These are phyloP conservation scores for Venturia oleaginea DNA, from an alignment of 2,329 filamentous ascomycete species.

Conservation along the genomic window DNA sequence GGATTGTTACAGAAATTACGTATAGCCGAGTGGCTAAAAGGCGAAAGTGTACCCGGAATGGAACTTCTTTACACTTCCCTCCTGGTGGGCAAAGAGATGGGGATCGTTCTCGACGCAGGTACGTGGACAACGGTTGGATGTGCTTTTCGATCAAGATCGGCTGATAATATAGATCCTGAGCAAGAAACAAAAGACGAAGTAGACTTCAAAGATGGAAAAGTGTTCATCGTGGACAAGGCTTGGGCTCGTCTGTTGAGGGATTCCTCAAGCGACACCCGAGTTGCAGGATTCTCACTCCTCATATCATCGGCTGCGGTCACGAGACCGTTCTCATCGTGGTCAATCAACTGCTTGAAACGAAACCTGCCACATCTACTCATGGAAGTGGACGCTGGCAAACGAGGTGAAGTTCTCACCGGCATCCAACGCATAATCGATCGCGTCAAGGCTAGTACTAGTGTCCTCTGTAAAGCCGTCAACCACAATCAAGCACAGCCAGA, in stretches of 20 bases:
- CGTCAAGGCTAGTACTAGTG: slow-evolving; percentile 56
- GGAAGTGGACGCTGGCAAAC: slow-evolving; percentile 77
- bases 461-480: slow-evolving; percentile 29
- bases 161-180: not conserved
- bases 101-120: slow-evolving; percentile 33
- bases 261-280: slow-evolving; percentile 46
- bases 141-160: not conserved
- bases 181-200: not conserved
- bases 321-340: slow-evolving; percentile 55
- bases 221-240: slow-evolving; percentile 43
- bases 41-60: slow-evolving; percentile 2
- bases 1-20: slow-evolving; percentile 32
- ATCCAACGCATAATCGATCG: slow-evolving; percentile 70
- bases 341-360: slow-evolving; percentile 53
- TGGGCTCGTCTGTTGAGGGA: slow-evolving; percentile 31
- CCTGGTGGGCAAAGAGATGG: slow-evolving; percentile 38
- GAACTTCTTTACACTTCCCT: slow-evolving; percentile 30
- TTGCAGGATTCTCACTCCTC: slow-evolving; percentile 73
- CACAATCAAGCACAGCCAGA: slow-evolving; percentile 7
- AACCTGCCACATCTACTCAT: slow-evolving; percentile 66
- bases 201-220: slow-evolving; percentile 26
- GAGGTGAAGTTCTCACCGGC: slow-evolving; percentile 58
- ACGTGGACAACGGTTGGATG: slow-evolving; percentile 14
- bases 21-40: slow-evolving; percentile 20
- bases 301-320: slow-evolving; percentile 67